Conservation (phyloP, 2,329 filamentous ascomycete genomes). For the Talaromyces albobiverticillius region DNA sequence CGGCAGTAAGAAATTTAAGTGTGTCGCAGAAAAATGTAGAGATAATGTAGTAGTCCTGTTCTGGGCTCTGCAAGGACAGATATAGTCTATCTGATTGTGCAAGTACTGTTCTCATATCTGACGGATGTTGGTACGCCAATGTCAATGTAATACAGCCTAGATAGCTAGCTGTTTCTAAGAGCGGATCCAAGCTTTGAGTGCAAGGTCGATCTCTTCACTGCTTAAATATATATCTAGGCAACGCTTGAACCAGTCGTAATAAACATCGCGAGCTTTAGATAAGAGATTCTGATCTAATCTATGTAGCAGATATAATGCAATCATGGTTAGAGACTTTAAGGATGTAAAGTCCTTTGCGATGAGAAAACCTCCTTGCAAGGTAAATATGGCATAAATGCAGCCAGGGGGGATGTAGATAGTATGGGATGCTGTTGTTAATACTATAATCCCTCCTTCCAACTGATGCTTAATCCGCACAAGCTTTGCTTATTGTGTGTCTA, state of each 20-base stretch:
- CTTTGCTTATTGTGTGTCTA: neutral
- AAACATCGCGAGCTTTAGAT: neutral
- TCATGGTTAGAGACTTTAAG: conserved; percentile 1
- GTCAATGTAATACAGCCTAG: neutral
- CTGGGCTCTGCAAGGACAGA: neutral
- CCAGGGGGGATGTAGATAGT: neutral
- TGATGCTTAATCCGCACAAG: neutral
- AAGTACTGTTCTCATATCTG: neutral
- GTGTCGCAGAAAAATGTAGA: neutral
- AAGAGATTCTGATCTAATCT: conserved; percentile 2
- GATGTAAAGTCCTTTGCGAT: conserved; percentile 9
- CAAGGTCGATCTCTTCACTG: neutral
- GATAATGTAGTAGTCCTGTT: neutral
- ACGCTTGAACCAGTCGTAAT: conserved; percentile 3
- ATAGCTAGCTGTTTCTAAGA: neutral
- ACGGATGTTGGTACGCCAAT: neutral
- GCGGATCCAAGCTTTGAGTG: neutral
- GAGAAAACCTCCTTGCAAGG: conserved; percentile 3
- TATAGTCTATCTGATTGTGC: neutral
- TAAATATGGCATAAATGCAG: conserved; percentile 7
- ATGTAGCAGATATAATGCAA: neutral
- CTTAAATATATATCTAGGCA: conserved; percentile 3
- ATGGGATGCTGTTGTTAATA: neutral
- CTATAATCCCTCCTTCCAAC: neutral
- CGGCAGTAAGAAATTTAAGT: neutral